Percentiles rank a stretch among this genome's conserved stretches.
phyloP scores from a whole-genome alignment of 2,329 filamentous ascomycete genomes.

The Leptographium procerum region DNA sequence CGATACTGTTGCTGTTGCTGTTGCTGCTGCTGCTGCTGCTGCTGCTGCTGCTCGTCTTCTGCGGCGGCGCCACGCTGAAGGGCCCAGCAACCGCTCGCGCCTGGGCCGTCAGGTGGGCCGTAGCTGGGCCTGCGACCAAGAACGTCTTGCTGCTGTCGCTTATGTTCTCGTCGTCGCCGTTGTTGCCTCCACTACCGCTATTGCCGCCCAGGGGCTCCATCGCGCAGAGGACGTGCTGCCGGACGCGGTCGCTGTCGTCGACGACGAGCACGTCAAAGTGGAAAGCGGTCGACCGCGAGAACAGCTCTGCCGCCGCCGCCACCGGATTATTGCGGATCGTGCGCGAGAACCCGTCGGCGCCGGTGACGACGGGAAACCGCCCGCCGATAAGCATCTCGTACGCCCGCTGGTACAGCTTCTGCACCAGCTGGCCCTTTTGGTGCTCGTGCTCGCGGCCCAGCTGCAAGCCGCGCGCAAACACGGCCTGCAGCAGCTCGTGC shows the following conservation, averaged over 20 bases:
- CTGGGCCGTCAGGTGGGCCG: not conserved
- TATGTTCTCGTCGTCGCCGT: not conserved
- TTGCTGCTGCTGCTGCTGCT: not conserved
- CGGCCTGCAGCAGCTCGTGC: conserved; percentile 6
- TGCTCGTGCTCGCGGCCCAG: not conserved
- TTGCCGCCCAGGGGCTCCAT: too few species aligned
- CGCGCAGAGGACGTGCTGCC: not conserved
- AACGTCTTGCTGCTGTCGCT: too few species aligned
- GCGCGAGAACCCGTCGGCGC: not conserved
- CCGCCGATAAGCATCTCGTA: conserved; percentile 8
- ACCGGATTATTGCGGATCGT: conserved; percentile 1
- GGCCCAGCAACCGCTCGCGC: not conserved
- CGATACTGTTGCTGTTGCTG: not conserved
- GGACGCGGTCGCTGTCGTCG: not conserved
- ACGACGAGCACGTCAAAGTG: conserved; percentile 4
- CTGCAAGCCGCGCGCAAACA: conserved; percentile 2
- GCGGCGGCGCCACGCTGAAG: not conserved
- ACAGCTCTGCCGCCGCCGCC: not conserved
- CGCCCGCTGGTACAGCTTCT: conserved; percentile 3
- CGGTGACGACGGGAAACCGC: not conserved
- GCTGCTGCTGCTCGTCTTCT: not conserved
- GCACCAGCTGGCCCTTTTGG: conserved; percentile 1
- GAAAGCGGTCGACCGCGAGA: not conserved
- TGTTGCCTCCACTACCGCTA: too few species aligned
- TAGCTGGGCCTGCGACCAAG: not conserved